Evolutionary conservation across 176 grass and related monocot genomes (phyloP), one percentile per base, ranked within the genome.

Genomic region (Coix lacrymajobi): DNA sequence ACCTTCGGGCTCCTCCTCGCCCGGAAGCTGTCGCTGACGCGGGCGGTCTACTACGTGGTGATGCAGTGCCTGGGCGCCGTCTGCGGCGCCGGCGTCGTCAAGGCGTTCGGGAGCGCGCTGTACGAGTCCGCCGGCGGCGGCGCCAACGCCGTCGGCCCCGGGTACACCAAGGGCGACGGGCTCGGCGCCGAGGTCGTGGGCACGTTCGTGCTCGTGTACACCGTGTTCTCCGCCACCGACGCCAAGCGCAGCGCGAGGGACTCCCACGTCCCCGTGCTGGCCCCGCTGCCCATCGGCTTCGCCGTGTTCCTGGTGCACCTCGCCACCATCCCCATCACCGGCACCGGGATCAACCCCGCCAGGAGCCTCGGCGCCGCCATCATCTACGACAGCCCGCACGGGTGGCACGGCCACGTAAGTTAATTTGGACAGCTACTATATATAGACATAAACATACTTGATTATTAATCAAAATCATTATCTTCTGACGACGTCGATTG

Each of bases 221-320:
- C 88, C 3, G 93, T 96, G 4, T 96, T 96, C 88, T 92, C 90
- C 13, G 93, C 93, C 52, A 96, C 93, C 3, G 93, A 96, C 66
- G 93, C 93, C 49, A 96, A 96, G 88, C 79, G 93, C 65, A 96
- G 2, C 75, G 75, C 75, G 8, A 39, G 75, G 75, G 75, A 77
- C 56, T 77, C 75, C 8, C 56, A 78, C 9, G 75, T 62, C 8
- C 75, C 75, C 1, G 8, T 77, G 46, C 72, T 84, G 25, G 82
- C 82, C 6, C 72, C 82, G 12, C 62, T 84, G 7, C 73, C 82
- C 36, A 84, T 84, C 62, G 82, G 82, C 3, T 0, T 84, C 25
- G 45, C 82, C 45, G 82, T 76, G 2, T 84, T 84, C 82, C 72
- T 76, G 1, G 72, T 84, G 33, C 82, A 84, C 46, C 82, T 84